Percentiles rank a stretch among this genome's conserved stretches.
Conservation (phyloP, 2,329 filamentous ascomycete species). For the Colletotrichum sp. region DNA sequence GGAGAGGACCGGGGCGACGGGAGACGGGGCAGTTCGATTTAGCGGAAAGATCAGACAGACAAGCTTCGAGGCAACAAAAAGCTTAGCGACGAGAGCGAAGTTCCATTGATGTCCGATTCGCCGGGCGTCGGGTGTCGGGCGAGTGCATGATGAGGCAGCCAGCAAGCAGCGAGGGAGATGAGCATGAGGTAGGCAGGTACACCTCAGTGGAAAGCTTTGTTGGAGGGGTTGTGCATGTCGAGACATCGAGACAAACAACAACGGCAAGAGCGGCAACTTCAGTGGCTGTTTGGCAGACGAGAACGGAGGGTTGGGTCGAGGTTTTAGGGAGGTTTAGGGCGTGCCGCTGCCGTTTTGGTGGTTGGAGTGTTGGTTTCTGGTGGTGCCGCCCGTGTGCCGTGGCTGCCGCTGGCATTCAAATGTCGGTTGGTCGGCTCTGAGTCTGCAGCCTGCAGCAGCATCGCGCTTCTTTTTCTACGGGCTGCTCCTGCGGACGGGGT, state of each 20-base stretch:
- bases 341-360: background rate
- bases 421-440: background rate
- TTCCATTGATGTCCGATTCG: constrained; percentile 2
- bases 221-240: background rate
- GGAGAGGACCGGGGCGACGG: background rate
- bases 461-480: background rate
- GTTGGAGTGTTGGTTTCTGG: background rate
- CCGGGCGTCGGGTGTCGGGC: background rate
- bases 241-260: background rate
- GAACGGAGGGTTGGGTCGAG: background rate
- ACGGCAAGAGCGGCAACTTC: constrained; percentile 6
- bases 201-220: background rate
- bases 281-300: constrained; percentile 5
- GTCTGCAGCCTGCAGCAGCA: background rate
- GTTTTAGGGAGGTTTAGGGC: background rate
- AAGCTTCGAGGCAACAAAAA: constrained; percentile 20
- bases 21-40: background rate
- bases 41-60: constrained; percentile 19
- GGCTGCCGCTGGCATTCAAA: background rate
- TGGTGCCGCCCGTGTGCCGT: background rate
- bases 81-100: constrained; percentile 9
- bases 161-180: background rate
- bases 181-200: background rate
- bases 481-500: background rate
- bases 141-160: background rate